Conservation (phyloP, 2,329 filamentous ascomycete genomes). For the Aspergillus bombycis region DNA sequence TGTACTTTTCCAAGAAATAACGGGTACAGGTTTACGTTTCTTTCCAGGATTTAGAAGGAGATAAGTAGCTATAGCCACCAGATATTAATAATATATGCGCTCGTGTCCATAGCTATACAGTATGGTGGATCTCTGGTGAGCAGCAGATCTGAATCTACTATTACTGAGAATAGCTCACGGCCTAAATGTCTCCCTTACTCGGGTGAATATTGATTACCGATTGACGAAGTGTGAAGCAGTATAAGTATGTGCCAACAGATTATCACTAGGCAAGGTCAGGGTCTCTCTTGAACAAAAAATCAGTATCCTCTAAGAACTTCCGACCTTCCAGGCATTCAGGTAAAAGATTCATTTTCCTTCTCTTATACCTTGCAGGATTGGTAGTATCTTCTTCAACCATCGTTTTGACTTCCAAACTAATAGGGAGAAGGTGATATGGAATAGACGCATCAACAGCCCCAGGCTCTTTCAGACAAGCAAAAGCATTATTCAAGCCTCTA, state of each 20-base stretch:
- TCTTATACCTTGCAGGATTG: conserved; percentile 70
- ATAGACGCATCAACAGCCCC: conserved; percentile 80
- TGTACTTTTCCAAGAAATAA: too few species aligned
- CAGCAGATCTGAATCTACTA: too few species aligned
- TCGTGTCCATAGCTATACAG: too few species aligned
- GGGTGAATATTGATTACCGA: too few species aligned
- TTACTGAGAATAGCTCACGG: too few species aligned
- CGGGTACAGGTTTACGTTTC: too few species aligned
- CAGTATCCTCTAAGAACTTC: conserved; percentile 75
- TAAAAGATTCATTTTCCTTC: conserved; percentile 98
- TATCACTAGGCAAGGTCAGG: not conserved
- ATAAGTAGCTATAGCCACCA: too few species aligned
- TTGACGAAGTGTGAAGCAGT: not conserved
- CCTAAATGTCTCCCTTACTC: too few species aligned
- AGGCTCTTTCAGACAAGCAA: conserved; percentile 76
- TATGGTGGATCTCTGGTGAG: too few species aligned
- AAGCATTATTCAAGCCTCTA: conserved; percentile 77
- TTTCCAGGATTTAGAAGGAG: too few species aligned
- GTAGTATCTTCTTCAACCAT: conserved; percentile 64
- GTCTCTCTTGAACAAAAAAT: conserved; percentile 53
- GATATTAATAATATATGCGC: too few species aligned
- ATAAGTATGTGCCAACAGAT: not conserved
- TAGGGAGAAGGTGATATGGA: conserved; percentile 86
- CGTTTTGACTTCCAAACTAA: conserved; percentile 88
- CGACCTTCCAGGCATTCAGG: conserved; percentile 73